These are phyloP conservation scores for Casuarina equisetifolia DNA, from an alignment of 306 rosid species.

Conservation along the genomic window DNA sequence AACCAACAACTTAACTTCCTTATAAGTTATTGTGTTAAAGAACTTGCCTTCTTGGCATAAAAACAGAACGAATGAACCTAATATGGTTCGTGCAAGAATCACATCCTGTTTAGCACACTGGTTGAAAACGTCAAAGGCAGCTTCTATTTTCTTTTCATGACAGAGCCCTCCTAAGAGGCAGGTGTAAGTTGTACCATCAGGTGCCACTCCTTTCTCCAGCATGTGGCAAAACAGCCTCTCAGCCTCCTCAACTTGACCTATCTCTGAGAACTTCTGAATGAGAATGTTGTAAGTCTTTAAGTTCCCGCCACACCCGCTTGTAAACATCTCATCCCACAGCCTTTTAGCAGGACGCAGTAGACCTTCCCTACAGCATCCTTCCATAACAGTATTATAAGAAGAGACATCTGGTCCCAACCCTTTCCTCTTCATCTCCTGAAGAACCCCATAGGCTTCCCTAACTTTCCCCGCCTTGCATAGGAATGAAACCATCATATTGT, in stretches of 20 bases:
- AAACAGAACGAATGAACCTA: slow-evolving; percentile 46
- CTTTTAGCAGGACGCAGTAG: slow-evolving; percentile 75
- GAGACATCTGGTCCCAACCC: slow-evolving; percentile 58
- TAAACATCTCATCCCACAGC: slow-evolving; percentile 99
- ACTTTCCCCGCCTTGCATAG: slow-evolving; percentile 77
- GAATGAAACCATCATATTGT: slow-evolving; percentile 67
- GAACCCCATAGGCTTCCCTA: slow-evolving; percentile 74
- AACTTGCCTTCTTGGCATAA: slow-evolving; percentile 68
- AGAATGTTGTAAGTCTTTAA: slow-evolving; percentile 78
- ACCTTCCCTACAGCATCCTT: slow-evolving; percentile 87
- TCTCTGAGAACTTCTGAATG: slow-evolving; percentile 60
- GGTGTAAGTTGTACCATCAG: slow-evolving; percentile 59
- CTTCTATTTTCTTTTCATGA: slow-evolving; percentile 55
- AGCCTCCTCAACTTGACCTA: slow-evolving; percentile 77
- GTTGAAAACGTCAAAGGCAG: slow-evolving; percentile 68
- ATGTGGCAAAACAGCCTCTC: slow-evolving; percentile 62
- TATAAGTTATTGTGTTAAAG: not conserved
- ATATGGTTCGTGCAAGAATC: slow-evolving; percentile 49
- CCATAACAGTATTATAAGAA: slow-evolving; percentile 71
- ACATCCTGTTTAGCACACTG: slow-evolving; percentile 54
- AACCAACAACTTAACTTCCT: slow-evolving; percentile 11
- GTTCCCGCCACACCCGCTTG: slow-evolving; percentile 67
- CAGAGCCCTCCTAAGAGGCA: slow-evolving; percentile 76
- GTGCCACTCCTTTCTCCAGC: slow-evolving; percentile 61
- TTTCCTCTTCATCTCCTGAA: slow-evolving; percentile 79